Conservation (phyloP, 192 early-diverging fungal genomes). For the Gaertneriomyces semiglobifer region DNA sequence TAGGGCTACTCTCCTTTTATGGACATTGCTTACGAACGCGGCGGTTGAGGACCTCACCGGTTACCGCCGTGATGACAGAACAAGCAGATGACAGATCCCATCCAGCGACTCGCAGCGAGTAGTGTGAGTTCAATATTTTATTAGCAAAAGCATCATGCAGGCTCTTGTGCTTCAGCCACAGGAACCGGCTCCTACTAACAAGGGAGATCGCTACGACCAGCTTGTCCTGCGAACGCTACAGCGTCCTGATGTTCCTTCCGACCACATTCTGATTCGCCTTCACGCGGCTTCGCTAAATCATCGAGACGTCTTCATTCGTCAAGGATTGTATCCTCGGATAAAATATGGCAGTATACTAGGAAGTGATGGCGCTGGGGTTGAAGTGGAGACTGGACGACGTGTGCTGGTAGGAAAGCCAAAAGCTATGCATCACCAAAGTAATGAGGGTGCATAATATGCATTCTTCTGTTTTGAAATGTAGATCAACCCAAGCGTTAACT, state of each 20-base stretch:
- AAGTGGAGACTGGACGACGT: conserved; percentile 32
- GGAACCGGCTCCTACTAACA: not conserved
- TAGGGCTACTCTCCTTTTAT: no score
- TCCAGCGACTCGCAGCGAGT: no score
- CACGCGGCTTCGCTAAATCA: conserved; percentile 45
- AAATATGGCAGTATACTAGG: conserved; percentile 52
- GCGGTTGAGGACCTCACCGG: no score
- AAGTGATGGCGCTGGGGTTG: conserved; percentile 55
- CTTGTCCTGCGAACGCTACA: conserved; percentile 4
- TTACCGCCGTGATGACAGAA: no score
- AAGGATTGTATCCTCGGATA: conserved; percentile 57
- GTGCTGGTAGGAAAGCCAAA: conserved; percentile 16
- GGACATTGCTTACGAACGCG: no score
- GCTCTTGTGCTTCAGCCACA: not conserved
- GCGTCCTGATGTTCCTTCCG: not conserved
- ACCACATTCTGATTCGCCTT: conserved; percentile 21
- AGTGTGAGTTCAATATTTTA: no score
- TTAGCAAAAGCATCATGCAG: conserved; percentile 10
- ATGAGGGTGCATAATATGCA: not conserved
- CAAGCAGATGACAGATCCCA: no score
- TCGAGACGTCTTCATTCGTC: conserved; percentile 47
- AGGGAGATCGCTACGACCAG: conserved; percentile 8
- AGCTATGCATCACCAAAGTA: no score
- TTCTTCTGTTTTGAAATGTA: conserved; percentile 22
- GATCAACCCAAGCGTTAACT: conserved; percentile 53